Conservation (phyloP, 148 eudicot species). For the Cornus controversa region DNA sequence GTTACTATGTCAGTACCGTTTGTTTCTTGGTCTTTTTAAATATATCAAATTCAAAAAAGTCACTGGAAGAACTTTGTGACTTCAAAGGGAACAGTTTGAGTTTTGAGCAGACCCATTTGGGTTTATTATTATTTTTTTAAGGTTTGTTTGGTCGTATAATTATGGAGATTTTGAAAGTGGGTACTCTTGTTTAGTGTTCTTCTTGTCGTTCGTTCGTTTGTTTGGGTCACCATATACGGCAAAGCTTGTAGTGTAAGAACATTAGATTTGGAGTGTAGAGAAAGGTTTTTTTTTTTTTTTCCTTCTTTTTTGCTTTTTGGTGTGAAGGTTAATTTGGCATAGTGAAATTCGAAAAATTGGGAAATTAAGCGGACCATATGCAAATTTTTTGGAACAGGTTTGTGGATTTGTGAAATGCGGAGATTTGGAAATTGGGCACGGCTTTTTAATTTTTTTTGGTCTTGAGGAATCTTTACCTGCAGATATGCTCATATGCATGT, state of each 20-base stretch:
- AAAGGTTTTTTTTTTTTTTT: not conserved
- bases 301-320: no score
- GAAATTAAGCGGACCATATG: constrained; percentile 10
- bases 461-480: not conserved
- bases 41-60: not conserved
- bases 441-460: not conserved
- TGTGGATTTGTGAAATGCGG: not conserved
- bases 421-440: not conserved
- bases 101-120: constrained; percentile 3
- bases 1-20: constrained; percentile 16
- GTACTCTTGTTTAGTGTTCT: not conserved
- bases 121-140: constrained; percentile 3
- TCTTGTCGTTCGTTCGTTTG: not conserved
- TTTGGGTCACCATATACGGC: not conserved
- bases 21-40: not conserved
- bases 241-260: not conserved
- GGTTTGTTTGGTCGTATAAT: not conserved
- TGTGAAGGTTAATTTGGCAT: no score
- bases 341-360: not conserved
- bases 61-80: no score
- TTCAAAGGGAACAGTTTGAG: not conserved
- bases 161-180: constrained; percentile 6
- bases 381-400: not conserved
- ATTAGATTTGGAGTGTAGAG: not conserved
- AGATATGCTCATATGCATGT: not conserved